Evolutionary conservation across 2,329 filamentous ascomycete genomes (phyloP), one percentile per base, ranked within the genome.

Genomic region (Stagonosporopsis tanaceti): DNA sequence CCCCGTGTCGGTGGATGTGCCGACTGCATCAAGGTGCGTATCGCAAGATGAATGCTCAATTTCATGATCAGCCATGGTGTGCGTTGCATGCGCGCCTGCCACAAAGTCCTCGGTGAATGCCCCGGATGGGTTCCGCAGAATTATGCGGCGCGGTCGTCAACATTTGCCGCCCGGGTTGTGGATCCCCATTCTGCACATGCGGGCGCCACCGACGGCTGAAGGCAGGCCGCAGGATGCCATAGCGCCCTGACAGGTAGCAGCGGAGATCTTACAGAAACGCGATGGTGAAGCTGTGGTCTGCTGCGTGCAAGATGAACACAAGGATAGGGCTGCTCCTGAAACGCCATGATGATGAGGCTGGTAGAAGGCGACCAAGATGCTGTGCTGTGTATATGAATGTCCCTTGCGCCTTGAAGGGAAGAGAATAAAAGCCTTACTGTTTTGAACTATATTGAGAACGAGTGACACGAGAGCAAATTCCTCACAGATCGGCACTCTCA

Each of bases 151-250:
- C 30, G 25, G 45, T 40, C 30, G 37, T 47, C 54, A 38, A 53
- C 46, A 32, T 40, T 28, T 53, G 50, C 50, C 55, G 56, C 25
- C 50, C 48, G 51, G 50, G 56, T 61, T 60, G 61, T 64, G 63
- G 62, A 66, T 63, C 63, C 57, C 45, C 59, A 67, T 65, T 60
- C 69, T 54, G 66, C 60, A 61, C 57, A 63, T 57, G 64, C 63
- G 61, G 64, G 68, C 71, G 70, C 71, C 73, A 73, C 69, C 65
- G 62, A 70, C 68, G 68, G 67, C 70, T 67, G 63, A 59, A 67
- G 61, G 63, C 61, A 64, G 65, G 65, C 61, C 67, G 70, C 68
- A 69, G 59, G 62, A 68, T 69, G 68, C 65, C 71, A 65, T 61
- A 69, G 65, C 68, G 65, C 64, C 59, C 60, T 62, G 64, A 64